Evolutionary conservation across 2,329 filamentous ascomycete species (phyloP).

Genomic region (Chaetothyriales sp.): DNA sequence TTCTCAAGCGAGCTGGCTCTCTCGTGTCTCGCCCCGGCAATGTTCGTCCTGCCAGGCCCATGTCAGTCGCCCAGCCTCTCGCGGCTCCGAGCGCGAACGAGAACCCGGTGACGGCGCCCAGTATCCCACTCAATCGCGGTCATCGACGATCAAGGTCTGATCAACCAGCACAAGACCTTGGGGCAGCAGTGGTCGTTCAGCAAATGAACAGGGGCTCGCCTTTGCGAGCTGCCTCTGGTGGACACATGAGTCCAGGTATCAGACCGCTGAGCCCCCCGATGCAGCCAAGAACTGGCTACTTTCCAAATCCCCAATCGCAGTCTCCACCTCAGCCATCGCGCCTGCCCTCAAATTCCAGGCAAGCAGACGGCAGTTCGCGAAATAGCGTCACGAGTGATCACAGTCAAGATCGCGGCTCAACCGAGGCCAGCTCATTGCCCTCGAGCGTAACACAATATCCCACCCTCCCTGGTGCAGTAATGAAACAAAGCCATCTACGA

Average conservation of each 20-base stretch:
- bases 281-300: constrained; percentile 48
- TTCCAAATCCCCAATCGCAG: constrained; percentile 21
- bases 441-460: constrained; percentile 1
- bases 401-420: constrained; percentile 32
- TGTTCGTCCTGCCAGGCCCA: constrained; percentile 28
- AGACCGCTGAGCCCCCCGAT: constrained; percentile 42
- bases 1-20: constrained; percentile 48
- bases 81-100: constrained; percentile 28
- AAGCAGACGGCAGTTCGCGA: constrained; percentile 50
- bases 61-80: constrained; percentile 30
- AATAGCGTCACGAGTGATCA: constrained; percentile 42
- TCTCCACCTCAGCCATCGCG: constrained; percentile 20
- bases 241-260: constrained; percentile 41
- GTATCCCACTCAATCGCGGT: constrained; percentile 32
- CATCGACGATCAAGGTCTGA: constrained; percentile 40
- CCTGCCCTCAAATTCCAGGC: constrained; percentile 26
- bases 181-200: constrained; percentile 60
- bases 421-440: constrained; percentile 35
- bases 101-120: constrained; percentile 35
- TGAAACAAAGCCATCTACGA: constrained; percentile 59
- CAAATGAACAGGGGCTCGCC: constrained; percentile 72
- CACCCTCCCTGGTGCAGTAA: constrained; percentile 52
- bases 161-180: constrained; percentile 23
- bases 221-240: constrained; percentile 29
- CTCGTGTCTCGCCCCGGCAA: constrained; percentile 33